These are phyloP conservation scores for Quaeritorhiza haematococci DNA, from an alignment of 371 early-diverging fungal genomes.

Conservation along the genomic window DNA sequence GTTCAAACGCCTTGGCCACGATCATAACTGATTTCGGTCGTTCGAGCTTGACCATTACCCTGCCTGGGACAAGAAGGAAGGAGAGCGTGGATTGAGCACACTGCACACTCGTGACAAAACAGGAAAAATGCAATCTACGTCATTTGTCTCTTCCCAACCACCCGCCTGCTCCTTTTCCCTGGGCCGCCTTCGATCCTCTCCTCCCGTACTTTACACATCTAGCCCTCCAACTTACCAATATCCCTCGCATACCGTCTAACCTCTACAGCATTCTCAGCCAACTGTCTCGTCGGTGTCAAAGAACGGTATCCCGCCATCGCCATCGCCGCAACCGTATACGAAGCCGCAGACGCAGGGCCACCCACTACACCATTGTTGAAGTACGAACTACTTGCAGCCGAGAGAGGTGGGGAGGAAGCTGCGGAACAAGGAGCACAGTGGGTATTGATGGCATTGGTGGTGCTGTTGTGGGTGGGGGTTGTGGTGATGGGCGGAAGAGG, in stretches of 20 bases:
- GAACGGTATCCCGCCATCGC: too few species aligned
- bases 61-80: constrained; percentile 10
- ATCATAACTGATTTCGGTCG: constrained; percentile 26
- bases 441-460: too few species aligned
- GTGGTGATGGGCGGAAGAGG: too few species aligned
- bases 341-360: too few species aligned
- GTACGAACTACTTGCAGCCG: too few species aligned
- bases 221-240: constrained; percentile 12
- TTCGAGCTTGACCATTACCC: constrained; percentile 24
- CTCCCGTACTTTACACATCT: background rate
- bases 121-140: background rate
- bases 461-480: too few species aligned
- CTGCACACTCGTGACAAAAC: background rate
- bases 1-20: constrained; percentile 22
- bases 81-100: background rate
- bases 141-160: background rate
- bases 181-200: background rate
- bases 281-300: too few species aligned
- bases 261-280: constrained; percentile 21
- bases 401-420: too few species aligned
- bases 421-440: too few species aligned
- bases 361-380: too few species aligned
- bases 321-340: too few species aligned
- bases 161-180: background rate
- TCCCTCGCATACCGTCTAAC: constrained; percentile 22